These are phyloP conservation scores for Ganoderma sinense DNA, from an alignment of 1,284 basidiomycete genomes.

Conservation along the genomic window DNA sequence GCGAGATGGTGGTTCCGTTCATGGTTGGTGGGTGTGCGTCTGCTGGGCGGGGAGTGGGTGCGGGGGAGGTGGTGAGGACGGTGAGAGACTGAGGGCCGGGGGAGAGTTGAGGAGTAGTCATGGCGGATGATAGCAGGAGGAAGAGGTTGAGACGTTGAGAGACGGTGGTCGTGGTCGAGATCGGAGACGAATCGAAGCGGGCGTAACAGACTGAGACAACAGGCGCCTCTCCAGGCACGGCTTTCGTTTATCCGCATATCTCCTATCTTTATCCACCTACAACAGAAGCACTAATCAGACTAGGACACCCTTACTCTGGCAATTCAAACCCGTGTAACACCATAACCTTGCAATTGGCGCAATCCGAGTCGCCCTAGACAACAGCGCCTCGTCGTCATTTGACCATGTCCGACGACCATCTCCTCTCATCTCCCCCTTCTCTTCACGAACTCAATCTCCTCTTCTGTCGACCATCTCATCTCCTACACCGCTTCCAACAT, in stretches of 20 bases:
- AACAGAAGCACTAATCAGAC: conserved; percentile 1
- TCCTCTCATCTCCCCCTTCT: not conserved
- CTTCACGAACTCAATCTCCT: conserved; percentile 15
- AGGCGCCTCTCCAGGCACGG: conserved; percentile 15
- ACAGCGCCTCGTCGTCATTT: conserved; percentile 25
- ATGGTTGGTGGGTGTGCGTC: conserved; percentile 16
- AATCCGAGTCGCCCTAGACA: not conserved
- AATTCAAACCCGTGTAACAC: not conserved
- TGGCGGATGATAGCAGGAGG: conserved; percentile 26
- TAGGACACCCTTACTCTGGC: not conserved
- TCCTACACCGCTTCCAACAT: conserved; percentile 13
- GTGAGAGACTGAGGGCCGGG: conserved; percentile 19
- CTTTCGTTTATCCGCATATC: conserved; percentile 8
- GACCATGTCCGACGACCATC: conserved; percentile 14
- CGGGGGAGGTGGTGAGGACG: conserved; percentile 17
- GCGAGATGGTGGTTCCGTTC: conserved; percentile 34
- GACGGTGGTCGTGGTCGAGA: conserved; percentile 28
- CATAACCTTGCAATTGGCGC: not conserved
- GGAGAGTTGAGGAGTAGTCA: conserved; percentile 29
- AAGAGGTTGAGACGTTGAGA: no score
- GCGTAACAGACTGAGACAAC: conserved; percentile 10
- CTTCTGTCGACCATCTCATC: conserved; percentile 15
- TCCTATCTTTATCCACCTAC: conserved; percentile 1
- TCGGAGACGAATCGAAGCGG: conserved; percentile 20
- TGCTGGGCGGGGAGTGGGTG: conserved; percentile 17